Evolutionary conservation across 129 eudicot genomes (phyloP).

Genomic region (Tagetes erecta): DNA sequence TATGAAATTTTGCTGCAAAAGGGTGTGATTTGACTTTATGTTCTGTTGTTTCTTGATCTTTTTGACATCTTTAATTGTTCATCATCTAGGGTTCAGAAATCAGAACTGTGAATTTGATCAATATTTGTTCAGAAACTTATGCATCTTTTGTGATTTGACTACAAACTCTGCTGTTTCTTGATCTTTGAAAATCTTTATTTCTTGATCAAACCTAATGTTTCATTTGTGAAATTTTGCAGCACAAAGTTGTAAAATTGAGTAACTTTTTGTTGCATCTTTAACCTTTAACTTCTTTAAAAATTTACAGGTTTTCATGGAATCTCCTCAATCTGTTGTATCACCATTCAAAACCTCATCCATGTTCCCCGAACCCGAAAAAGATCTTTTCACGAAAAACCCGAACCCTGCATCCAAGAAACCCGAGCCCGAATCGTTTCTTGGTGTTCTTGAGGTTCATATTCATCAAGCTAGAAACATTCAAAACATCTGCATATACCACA

Average conservation of each 20-base stretch:
- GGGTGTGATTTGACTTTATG: conserved; percentile 5
- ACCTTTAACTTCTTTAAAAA: background rate
- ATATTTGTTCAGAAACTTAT: conserved; percentile 5
- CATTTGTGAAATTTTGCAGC: background rate
- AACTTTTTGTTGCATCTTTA: background rate
- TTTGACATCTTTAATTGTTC: background rate
- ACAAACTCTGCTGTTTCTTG: background rate
- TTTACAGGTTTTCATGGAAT: conserved; percentile 61
- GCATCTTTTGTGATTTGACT: background rate
- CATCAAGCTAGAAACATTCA: conserved; percentile 95
- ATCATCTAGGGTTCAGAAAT: background rate
- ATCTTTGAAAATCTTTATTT: background rate
- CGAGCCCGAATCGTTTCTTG: conserved; percentile 43
- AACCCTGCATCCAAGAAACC: conserved; percentile 33
- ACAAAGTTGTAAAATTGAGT: background rate
- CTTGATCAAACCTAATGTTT: background rate
- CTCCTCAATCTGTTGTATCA: conserved; percentile 93
- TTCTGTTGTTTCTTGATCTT: conserved; percentile 24
- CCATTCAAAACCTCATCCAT: conserved; percentile 70
- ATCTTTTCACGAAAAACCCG: conserved; percentile 40
- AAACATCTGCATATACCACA: conserved; percentile 95
- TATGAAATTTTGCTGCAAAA: conserved; percentile 8
- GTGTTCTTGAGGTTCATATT: conserved; percentile 72
- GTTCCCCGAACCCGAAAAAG: conserved; percentile 54
- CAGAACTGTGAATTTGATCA: background rate